Conservation (phyloP, 768 basidiomycete species). For the Lanmaoa rubissima region DNA sequence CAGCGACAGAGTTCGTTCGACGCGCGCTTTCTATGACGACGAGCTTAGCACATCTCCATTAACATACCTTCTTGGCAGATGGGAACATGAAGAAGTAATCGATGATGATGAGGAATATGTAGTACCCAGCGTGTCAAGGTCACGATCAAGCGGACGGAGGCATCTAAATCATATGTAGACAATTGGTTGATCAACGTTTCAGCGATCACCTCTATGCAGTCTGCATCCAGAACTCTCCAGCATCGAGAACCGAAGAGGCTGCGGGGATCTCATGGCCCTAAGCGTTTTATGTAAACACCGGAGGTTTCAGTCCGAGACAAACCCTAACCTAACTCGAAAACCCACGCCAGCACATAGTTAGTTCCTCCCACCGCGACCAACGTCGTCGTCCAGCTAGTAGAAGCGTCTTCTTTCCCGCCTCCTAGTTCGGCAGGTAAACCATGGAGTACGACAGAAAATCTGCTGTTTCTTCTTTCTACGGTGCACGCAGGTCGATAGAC, state of each 20-base stretch:
- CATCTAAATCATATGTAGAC: not conserved
- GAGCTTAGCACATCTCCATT: not conserved
- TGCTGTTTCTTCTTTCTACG: conserved; percentile 78
- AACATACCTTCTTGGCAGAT: not conserved
- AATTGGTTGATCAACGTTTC: not conserved
- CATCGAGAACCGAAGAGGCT: not conserved
- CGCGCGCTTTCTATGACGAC: not conserved
- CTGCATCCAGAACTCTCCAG: not conserved
- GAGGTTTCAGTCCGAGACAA: conserved; percentile 9
- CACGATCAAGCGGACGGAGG: not conserved
- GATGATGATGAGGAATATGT: not conserved
- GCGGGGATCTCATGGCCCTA: too few species aligned
- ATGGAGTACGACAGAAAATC: conserved; percentile 84
- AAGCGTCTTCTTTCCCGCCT: conserved; percentile 1
- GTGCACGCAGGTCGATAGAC: conserved; percentile 59
- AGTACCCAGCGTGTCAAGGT: not conserved
- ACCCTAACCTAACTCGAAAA: conserved; percentile 22
- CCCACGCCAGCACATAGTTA: not conserved
- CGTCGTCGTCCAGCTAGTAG: not conserved
- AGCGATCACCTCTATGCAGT: not conserved
- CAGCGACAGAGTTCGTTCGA: not conserved
- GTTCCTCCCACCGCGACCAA: conserved; percentile 12
- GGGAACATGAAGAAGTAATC: not conserved
- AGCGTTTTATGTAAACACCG: too few species aligned
- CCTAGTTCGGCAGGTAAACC: conserved; percentile 1